Conservation (phyloP, 75 land plant species). For the Adiantum capillusveneris region DNA sequence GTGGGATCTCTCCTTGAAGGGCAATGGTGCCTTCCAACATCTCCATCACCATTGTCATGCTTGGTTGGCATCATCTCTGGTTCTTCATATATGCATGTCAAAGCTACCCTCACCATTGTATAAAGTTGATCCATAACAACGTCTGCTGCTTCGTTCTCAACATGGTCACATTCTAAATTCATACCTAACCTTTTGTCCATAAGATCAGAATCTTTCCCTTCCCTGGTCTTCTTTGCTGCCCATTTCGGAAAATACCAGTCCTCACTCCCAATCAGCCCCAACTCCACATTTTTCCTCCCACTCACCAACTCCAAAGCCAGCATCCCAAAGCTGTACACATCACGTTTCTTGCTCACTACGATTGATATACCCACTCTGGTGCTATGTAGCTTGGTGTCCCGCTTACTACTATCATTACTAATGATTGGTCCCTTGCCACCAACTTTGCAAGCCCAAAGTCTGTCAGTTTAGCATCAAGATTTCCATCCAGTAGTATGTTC, state of each 20-base stretch:
- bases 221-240: not conserved
- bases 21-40: conserved; percentile 3
- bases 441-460: conserved; percentile 19
- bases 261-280: not conserved
- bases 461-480: conserved; percentile 9
- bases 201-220: not conserved
- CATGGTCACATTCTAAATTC: no score
- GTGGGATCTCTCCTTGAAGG: no score
- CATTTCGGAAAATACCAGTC: not conserved
- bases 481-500: conserved; percentile 11
- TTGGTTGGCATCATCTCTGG: not conserved
- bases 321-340: conserved; percentile 16
- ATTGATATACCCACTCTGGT: conserved; percentile 6
- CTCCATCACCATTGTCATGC: conserved; percentile 1
- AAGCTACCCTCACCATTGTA: conserved; percentile 1
- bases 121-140: not conserved
- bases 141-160: not conserved
- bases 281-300: conserved; percentile 6
- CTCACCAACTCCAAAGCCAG: conserved; percentile 9
- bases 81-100: not conserved
- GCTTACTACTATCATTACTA: not conserved
- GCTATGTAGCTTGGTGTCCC: conserved; percentile 11
- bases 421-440: conserved; percentile 4
- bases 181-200: not conserved
- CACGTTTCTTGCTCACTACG: conserved; percentile 2